Evolutionary conservation across 768 basidiomycete species (phyloP).

Genomic region (Phaeolepiota aurea): DNA sequence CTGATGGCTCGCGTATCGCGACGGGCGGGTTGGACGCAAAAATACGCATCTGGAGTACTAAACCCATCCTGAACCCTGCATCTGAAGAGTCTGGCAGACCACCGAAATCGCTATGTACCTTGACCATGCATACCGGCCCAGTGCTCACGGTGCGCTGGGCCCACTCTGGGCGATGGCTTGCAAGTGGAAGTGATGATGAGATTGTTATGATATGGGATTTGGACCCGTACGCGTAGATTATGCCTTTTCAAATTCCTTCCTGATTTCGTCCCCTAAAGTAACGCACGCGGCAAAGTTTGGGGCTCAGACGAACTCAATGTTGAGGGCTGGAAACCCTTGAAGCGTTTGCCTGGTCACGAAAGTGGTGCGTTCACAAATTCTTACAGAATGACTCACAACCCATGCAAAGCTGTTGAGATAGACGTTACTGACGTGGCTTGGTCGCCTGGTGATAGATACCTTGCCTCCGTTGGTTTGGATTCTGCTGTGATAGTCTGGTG

Average conservation of each 20-base stretch:
- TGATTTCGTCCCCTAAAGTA: slow-evolving; percentile 33
- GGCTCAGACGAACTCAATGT: slow-evolving; percentile 94
- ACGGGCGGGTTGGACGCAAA: slow-evolving; percentile 95
- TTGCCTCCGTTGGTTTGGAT: slow-evolving; percentile 92
- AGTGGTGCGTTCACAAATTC: slow-evolving; percentile 53
- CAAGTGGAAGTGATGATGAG: slow-evolving; percentile 93
- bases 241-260: too few species aligned
- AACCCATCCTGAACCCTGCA: slow-evolving; percentile 77
- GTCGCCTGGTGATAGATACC: slow-evolving; percentile 86
- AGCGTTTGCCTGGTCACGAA: slow-evolving; percentile 87
- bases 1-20: slow-evolving; percentile 93
- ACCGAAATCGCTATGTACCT: slow-evolving; percentile 83
- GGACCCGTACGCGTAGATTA: slow-evolving; percentile 67
- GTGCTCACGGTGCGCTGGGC: slow-evolving; percentile 92
- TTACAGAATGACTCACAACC: not conserved
- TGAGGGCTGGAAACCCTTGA: slow-evolving; percentile 94
- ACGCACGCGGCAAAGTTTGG: slow-evolving; percentile 81
- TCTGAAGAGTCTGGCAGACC: slow-evolving; percentile 61
- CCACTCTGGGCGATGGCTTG: slow-evolving; percentile 87
- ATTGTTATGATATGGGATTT: slow-evolving; percentile 97
- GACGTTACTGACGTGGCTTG: slow-evolving; percentile 95
- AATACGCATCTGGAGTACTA: slow-evolving; percentile 95
- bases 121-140: slow-evolving; percentile 90
- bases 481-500: slow-evolving; percentile 92
- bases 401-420: slow-evolving; percentile 18